These are phyloP conservation scores for Oryza rufipogon DNA, from an alignment of 176 grass and related monocot species.

Conservation along the genomic window DNA sequence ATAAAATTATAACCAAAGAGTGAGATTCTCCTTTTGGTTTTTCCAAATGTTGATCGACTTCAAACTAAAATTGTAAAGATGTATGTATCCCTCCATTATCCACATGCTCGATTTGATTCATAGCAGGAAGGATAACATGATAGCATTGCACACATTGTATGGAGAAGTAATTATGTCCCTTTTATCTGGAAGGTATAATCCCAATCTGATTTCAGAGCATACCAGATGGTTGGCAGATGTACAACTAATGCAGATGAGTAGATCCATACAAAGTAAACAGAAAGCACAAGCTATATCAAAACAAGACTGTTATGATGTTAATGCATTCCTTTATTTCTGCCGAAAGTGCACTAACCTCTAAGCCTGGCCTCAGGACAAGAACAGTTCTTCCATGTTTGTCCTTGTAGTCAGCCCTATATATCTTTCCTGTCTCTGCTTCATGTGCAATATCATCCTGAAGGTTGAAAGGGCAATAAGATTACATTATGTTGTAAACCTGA, in stretches of 20 bases:
- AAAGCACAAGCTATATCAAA: not conserved
- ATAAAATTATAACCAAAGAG: not conserved
- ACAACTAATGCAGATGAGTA: not conserved
- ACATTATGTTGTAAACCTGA: constrained; percentile 7
- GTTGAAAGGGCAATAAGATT: constrained; percentile 19
- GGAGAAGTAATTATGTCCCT: not conserved
- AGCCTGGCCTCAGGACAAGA: constrained; percentile 79
- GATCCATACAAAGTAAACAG: not conserved
- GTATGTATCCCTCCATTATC: not conserved
- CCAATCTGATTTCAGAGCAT: constrained; percentile 8
- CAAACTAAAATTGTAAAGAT: not conserved
- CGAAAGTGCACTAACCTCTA: constrained; percentile 54
- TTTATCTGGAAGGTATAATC: not conserved
- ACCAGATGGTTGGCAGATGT: not conserved
- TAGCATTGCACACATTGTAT: not conserved
- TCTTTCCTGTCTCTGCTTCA: constrained; percentile 84
- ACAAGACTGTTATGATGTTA: not conserved
- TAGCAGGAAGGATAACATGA: constrained; percentile 3
- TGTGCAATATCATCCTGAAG: constrained; percentile 66
- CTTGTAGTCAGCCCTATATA: constrained; percentile 75
- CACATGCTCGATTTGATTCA: not conserved
- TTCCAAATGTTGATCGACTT: not conserved
- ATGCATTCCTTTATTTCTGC: constrained; percentile 4
- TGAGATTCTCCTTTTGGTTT: constrained; percentile 6
- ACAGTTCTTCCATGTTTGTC: constrained; percentile 82